Conservation (phyloP, 75 land plant species). For the Larix kaempferi region DNA sequence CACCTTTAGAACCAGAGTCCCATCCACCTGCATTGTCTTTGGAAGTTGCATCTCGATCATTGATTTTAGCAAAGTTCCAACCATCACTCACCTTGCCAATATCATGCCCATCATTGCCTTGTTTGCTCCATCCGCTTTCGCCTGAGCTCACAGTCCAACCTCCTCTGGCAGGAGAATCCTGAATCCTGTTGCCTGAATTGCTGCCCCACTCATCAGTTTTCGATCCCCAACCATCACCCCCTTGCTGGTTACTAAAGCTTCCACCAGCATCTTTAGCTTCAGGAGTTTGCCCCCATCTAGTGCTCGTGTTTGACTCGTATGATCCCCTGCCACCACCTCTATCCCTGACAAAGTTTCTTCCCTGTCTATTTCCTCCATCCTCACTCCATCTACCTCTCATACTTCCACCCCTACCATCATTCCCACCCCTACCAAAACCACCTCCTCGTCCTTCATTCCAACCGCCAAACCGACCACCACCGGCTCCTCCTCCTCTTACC, state of each 20-base stretch:
- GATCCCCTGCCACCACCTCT: not conserved
- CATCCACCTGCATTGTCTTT: not conserved
- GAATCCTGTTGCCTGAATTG: slow-evolving; percentile 40
- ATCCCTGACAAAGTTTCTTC: slow-evolving; percentile 8
- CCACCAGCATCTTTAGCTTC: slow-evolving; percentile 18
- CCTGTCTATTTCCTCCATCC: slow-evolving; percentile 3
- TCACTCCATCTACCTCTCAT: slow-evolving; percentile 11
- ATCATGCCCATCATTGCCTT: not conserved
- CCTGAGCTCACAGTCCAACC: slow-evolving; percentile 38
- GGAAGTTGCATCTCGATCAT: not conserved
- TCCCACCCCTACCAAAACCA: slow-evolving; percentile 9
- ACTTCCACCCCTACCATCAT: not conserved
- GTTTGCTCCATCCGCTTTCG: not conserved
- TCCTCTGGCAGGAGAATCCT: slow-evolving; percentile 44
- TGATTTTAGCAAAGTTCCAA: not conserved
- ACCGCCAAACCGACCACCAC: slow-evolving; percentile 20
- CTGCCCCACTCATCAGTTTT: slow-evolving; percentile 24
- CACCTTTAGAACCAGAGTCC: not conserved
- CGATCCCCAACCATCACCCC: not conserved
- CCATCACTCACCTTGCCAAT: not conserved
- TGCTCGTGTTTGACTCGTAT: not conserved
- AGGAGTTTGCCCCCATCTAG: slow-evolving; percentile 27
- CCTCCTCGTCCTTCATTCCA: slow-evolving; percentile 10
- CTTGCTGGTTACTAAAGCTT: not conserved
- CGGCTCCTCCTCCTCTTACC: slow-evolving; percentile 21